Evolutionary conservation across 768 basidiomycete species (phyloP).

Genomic region (Mycena crocata): DNA sequence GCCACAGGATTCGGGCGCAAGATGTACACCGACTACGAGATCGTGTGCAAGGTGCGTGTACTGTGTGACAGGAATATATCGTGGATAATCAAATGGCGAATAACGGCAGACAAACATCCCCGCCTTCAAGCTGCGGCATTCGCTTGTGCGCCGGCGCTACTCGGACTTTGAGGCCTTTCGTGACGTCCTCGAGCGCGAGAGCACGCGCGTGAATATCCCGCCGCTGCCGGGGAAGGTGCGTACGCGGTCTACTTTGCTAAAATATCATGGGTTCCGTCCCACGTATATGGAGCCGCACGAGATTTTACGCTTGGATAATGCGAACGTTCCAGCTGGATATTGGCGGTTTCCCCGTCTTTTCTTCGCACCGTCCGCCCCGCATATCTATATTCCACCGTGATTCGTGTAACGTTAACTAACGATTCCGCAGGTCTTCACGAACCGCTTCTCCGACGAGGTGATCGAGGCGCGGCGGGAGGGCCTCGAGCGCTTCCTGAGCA

Average conservation of each 20-base stretch:
- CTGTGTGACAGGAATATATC: constrained; percentile 21
- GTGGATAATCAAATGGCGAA: too few species aligned
- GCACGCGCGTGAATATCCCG: constrained; percentile 97
- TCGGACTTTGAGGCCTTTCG: constrained; percentile 97
- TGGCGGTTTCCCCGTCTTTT: too few species aligned
- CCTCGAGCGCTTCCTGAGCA: constrained; percentile 92
- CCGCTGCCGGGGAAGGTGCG: constrained; percentile 96
- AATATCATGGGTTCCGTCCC: too few species aligned
- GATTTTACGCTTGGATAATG: too few species aligned
- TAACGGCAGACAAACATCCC: constrained; percentile 93
- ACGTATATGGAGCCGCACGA: too few species aligned
- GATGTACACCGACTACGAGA: constrained; percentile 99
- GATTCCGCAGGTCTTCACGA: constrained; percentile 99
- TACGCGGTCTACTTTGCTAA: too few species aligned
- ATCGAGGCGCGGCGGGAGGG: constrained; percentile 94
- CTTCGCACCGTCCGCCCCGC: too few species aligned
- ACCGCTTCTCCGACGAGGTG: constrained; percentile 97
- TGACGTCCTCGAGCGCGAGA: constrained; percentile 97
- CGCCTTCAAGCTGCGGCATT: constrained; percentile 97
- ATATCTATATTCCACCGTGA: too few species aligned
- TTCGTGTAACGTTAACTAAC: too few species aligned
- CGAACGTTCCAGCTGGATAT: too few species aligned
- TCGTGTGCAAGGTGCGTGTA: constrained; percentile 88
- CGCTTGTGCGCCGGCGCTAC: constrained; percentile 87
- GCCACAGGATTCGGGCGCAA: constrained; percentile 93